A percentile compares a stretch with the other conserved stretches of the same genome.
These are phyloP conservation scores for Coemansia asiatica DNA, from an alignment of 192 early-diverging fungal species.

Conservation along the genomic window DNA sequence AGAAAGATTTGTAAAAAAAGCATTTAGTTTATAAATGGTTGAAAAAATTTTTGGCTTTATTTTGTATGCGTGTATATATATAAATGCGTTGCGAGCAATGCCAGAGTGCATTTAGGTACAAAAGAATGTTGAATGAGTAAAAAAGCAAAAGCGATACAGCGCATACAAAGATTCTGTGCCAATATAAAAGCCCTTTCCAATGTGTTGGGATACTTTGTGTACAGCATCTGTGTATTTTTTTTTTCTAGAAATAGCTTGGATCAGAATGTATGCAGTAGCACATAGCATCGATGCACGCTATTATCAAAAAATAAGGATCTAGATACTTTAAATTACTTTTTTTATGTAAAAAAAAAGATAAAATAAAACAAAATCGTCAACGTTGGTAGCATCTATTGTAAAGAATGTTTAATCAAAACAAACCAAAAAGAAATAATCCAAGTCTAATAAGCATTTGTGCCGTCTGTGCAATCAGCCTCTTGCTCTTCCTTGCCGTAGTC, in stretches of 20 bases:
- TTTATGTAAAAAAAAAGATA: neutral
- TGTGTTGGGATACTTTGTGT: neutral
- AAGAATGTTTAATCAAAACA: neutral
- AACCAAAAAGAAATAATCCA: neutral
- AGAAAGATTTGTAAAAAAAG: no score
- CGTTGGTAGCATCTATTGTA: neutral
- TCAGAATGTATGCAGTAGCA: no score
- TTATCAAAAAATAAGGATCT: no score
- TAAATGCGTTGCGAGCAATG: no score
- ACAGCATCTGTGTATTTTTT: neutral
- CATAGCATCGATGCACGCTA: no score
- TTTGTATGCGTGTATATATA: no score
- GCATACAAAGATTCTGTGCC: neutral
- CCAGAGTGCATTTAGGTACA: no score
- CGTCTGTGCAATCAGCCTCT: no score
- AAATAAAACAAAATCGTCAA: neutral
- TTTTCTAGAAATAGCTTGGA: neutral
- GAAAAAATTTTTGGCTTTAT: no score
- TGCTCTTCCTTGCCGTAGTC: neutral
- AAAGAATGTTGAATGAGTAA: neutral
- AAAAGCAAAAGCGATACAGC: neutral
- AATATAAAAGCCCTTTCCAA: neutral
- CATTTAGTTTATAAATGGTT: no score
- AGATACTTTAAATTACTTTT: neutral
- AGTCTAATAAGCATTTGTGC: neutral